phyloP scores from a whole-genome alignment of 257 asterid genomes.

The Fraxinus excelsior region DNA sequence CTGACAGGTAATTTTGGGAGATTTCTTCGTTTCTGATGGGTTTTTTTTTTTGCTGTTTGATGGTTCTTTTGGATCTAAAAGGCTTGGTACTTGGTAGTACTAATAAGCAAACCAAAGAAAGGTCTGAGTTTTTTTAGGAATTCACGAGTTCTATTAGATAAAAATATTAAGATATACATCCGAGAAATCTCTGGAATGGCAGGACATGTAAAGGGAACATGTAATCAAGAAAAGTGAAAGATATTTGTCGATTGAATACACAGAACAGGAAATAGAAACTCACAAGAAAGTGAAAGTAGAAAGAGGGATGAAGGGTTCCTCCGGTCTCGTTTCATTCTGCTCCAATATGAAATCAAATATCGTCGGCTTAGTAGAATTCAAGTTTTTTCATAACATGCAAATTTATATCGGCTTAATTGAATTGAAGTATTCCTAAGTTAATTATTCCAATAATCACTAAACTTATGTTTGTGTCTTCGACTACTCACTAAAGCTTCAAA shows the following conservation, averaged over 20 bases:
- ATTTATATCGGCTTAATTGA: no score
- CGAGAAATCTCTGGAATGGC: conserved; percentile 22
- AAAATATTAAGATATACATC: conserved; percentile 37
- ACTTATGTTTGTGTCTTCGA: no score
- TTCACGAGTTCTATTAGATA: conserved; percentile 27
- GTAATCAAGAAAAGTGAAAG: not conserved
- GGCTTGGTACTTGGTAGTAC: conserved; percentile 26
- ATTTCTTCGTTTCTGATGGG: conserved; percentile 28
- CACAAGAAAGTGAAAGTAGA: no score
- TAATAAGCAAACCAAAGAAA: conserved; percentile 22
- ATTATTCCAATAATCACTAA: no score
- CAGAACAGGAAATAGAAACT: not conserved
- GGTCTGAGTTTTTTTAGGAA: conserved; percentile 36
- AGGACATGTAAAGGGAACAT: not conserved
- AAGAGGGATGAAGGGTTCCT: no score
- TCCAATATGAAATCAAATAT: no score
- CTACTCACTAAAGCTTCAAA: no score
- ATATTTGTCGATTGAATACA: not conserved
- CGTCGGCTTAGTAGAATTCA: no score
- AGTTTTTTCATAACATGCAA: no score
- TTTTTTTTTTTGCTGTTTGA: conserved; percentile 33
- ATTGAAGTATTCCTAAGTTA: no score
- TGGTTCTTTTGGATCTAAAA: conserved; percentile 28
- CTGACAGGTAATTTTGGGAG: conserved; percentile 31
- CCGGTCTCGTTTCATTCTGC: no score